phyloP scores from a whole-genome alignment of 2,329 filamentous ascomycete species.

The Coleophoma eucalyptorum region DNA sequence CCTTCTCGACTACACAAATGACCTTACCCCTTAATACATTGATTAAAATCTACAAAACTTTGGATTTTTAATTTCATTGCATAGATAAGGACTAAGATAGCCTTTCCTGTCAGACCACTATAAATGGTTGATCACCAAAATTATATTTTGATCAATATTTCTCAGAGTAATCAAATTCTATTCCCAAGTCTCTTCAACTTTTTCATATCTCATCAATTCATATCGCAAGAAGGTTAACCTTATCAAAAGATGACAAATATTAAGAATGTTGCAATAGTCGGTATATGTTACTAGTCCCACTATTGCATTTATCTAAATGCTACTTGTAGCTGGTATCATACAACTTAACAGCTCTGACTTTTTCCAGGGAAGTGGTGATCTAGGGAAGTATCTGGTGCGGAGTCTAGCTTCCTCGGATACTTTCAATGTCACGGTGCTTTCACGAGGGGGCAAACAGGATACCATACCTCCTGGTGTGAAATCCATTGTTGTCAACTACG shows the following conservation, averaged over 20 bases:
- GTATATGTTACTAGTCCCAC: neutral
- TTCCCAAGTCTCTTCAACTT: no score
- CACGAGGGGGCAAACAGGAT: neutral
- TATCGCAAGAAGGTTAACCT: no score
- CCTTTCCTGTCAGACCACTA: no score
- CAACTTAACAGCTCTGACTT: neutral
- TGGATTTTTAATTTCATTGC: no score
- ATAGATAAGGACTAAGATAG: no score
- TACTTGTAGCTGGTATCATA: neutral
- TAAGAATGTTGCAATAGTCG: neutral
- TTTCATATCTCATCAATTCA: no score
- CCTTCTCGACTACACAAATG: no score
- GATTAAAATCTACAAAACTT: no score
- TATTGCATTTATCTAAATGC: neutral
- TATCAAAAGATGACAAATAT: neutral
- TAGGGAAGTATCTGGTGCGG: neutral
- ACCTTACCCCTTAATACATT: no score
- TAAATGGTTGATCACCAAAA: no score
- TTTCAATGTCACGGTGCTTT: neutral
- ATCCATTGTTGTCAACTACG: neutral
- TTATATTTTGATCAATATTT: no score
- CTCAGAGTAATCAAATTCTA: no score
- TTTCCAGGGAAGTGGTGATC: neutral
- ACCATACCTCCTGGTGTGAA: neutral
- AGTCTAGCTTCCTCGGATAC: neutral